phyloP scores from a whole-genome alignment of 2,329 filamentous ascomycete species.

The Aspergillus thermomutatus region DNA sequence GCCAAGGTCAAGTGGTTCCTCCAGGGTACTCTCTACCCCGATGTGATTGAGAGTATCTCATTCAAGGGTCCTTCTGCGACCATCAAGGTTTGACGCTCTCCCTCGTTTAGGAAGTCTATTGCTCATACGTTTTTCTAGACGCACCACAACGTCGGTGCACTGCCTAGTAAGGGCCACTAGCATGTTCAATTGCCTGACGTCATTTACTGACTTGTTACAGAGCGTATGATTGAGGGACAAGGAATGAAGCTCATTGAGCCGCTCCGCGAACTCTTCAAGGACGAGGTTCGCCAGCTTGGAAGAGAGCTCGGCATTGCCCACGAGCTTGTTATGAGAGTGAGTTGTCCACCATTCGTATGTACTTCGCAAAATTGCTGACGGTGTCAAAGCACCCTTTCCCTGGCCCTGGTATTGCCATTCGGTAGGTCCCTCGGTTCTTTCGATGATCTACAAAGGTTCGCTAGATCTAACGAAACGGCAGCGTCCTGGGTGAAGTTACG shows the following conservation, averaged over 20 bases:
- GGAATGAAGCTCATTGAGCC: slow-evolving; percentile 63
- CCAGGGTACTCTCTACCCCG: slow-evolving; percentile 80
- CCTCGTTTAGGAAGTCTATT: not conserved
- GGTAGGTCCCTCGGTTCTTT: slow-evolving; percentile 26
- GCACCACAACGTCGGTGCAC: slow-evolving; percentile 50
- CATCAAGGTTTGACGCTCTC: slow-evolving; percentile 50
- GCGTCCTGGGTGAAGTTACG: slow-evolving; percentile 78
- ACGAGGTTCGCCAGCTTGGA: slow-evolving; percentile 71
- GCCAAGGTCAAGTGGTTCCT: slow-evolving; percentile 82
- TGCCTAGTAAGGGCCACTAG: slow-evolving; percentile 5
- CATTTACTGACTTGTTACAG: not conserved
- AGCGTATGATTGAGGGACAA: slow-evolving; percentile 51
- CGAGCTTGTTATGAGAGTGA: slow-evolving; percentile 67
- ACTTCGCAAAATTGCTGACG: slow-evolving; percentile 21
- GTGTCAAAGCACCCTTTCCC: slow-evolving; percentile 37
- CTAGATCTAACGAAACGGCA: not conserved
- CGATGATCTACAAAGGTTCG: not conserved
- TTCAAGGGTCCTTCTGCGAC: slow-evolving; percentile 70
- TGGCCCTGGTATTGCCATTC: slow-evolving; percentile 71
- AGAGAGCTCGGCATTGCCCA: slow-evolving; percentile 67
- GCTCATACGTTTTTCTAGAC: slow-evolving; percentile 36
- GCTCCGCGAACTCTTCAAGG: slow-evolving; percentile 76
- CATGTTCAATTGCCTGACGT: not conserved
- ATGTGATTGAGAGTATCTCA: slow-evolving; percentile 68
- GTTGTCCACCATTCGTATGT: slow-evolving; percentile 57